Percentiles rank a stretch among this genome's conserved stretches.
phyloP scores from a whole-genome alignment of 2,329 filamentous ascomycete species.

The Pyrenophora seminiperda region DNA sequence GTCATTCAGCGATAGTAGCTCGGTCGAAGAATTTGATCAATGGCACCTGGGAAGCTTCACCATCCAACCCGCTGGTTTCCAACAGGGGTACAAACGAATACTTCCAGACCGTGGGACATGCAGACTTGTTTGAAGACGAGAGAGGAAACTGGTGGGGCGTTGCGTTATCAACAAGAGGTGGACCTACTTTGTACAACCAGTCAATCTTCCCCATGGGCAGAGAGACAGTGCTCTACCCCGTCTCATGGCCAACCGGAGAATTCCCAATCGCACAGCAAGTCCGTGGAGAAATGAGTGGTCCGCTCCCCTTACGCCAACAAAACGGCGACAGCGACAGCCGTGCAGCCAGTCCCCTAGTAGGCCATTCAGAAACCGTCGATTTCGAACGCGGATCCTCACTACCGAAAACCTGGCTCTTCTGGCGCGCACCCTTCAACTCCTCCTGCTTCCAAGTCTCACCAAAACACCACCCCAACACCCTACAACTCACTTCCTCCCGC shows the following conservation, averaged over 20 bases:
- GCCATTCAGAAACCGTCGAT: neutral
- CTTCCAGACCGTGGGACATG: constrained; percentile 39
- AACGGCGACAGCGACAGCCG: neutral
- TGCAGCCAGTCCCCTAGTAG: neutral
- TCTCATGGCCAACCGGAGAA: no score
- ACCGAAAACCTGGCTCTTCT: neutral
- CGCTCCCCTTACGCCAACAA: neutral
- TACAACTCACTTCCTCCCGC: neutral
- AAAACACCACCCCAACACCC: neutral
- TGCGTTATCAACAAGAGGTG: constrained; percentile 31
- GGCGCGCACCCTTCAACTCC: neutral
- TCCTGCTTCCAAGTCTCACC: neutral
- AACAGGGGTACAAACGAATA: constrained; percentile 44
- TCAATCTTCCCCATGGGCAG: constrained; percentile 4
- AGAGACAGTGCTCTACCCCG: no score
- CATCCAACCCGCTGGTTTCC: constrained; percentile 47
- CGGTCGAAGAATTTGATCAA: constrained; percentile 35
- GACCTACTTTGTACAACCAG: constrained; percentile 14
- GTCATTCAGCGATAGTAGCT: constrained; percentile 45
- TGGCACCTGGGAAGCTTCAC: constrained; percentile 44
- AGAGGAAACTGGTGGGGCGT: constrained; percentile 33
- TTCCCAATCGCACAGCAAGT: no score
- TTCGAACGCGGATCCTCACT: neutral
- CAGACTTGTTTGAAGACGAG: constrained; percentile 35
- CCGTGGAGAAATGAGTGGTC: neutral